These are phyloP conservation scores for Lodderomyces pseudojiufengensis DNA, from an alignment of 1,139 yeast genomes.

Conservation along the genomic window DNA sequence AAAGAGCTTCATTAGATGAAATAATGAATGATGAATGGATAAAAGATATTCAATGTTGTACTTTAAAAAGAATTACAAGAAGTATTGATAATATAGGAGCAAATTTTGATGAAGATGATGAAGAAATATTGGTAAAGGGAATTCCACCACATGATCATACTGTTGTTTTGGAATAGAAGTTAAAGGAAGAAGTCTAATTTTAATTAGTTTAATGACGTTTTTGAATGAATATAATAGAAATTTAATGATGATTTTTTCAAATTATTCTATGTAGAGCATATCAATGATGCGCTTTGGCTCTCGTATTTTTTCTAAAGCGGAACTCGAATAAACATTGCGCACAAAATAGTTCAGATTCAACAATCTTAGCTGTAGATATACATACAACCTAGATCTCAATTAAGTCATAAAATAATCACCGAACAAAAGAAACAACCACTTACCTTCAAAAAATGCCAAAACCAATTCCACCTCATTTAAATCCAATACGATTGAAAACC, in stretches of 20 bases:
- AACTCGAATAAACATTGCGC: too few relatives aligned
- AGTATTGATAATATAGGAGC: slow-evolving; percentile 24
- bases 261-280: too few relatives aligned
- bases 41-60: slow-evolving; percentile 49
- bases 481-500: slow-evolving; percentile 55
- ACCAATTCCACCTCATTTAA: slow-evolving; percentile 31
- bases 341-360: too few relatives aligned
- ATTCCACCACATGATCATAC: slow-evolving; percentile 43
- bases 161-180: slow-evolving; percentile 19
- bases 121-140: slow-evolving; percentile 36
- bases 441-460: slow-evolving; percentile 5
- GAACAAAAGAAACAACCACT: too few relatives aligned
- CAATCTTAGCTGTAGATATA: too few relatives aligned
- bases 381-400: too few relatives aligned
- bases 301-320: too few relatives aligned
- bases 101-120: slow-evolving; percentile 38
- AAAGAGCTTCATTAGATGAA: slow-evolving; percentile 68
- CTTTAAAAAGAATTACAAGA: slow-evolving; percentile 26
- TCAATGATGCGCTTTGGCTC: too few relatives aligned
- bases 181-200: not conserved
- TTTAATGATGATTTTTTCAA: too few relatives aligned
- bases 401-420: too few relatives aligned
- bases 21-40: slow-evolving; percentile 73
- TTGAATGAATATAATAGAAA: too few relatives aligned
- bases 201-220: too few relatives aligned